phyloP scores from a whole-genome alignment of 192 early-diverging fungal genomes.

The Coemansia sp. region DNA sequence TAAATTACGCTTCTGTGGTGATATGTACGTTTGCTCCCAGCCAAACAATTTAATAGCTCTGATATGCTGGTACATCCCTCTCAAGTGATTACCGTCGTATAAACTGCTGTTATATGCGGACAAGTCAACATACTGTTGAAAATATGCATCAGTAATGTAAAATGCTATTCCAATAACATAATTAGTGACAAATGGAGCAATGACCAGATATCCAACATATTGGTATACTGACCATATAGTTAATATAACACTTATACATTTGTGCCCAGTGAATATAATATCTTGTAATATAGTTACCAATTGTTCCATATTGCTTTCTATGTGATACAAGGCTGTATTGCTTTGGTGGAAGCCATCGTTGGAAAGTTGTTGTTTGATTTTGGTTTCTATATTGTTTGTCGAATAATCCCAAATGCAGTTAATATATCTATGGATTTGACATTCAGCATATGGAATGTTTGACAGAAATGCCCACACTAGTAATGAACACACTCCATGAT shows the following conservation, averaged over 20 bases:
- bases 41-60: slow-evolving; percentile 36
- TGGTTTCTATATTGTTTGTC: no score
- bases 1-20: neutral
- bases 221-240: neutral
- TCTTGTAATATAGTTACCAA: no score
- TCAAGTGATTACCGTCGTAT: neutral
- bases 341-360: no score
- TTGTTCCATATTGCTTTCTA: no score
- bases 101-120: neutral
- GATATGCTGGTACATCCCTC: neutral
- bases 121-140: neutral
- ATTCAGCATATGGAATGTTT: no score
- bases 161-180: neutral
- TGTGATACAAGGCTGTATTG: no score
- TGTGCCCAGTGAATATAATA: neutral
- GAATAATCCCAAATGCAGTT: no score
- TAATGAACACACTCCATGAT: no score
- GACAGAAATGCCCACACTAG: no score
- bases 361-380: no score
- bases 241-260: neutral
- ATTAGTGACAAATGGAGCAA: neutral
- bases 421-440: no score
- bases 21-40: slow-evolving; percentile 31
- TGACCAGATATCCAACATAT: neutral
- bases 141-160: neutral